These are phyloP conservation scores for Kodamaea nitidulidarum DNA, from an alignment of 805 yeast species.

Conservation along the genomic window DNA sequence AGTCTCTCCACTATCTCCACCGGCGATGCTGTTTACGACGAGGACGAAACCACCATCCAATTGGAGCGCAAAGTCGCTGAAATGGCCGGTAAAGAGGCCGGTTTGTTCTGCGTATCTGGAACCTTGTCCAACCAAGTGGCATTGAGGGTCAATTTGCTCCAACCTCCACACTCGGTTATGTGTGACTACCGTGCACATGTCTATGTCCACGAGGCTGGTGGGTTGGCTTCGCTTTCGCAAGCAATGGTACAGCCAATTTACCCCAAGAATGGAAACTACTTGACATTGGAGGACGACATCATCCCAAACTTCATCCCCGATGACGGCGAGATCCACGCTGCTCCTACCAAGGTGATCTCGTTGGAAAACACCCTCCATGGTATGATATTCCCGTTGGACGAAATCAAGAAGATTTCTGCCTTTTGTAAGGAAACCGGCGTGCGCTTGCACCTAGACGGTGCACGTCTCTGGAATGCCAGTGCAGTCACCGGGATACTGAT, in stretches of 20 bases:
- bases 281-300: slow-evolving; percentile 38
- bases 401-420: slow-evolving; percentile 31
- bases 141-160: slow-evolving; percentile 34
- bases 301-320: slow-evolving; percentile 36
- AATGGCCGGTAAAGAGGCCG: slow-evolving; percentile 38
- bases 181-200: slow-evolving; percentile 39
- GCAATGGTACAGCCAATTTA: slow-evolving; percentile 38
- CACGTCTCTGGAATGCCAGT: slow-evolving; percentile 42
- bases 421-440: slow-evolving; percentile 33
- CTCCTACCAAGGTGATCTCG: slow-evolving; percentile 42
- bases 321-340: slow-evolving; percentile 43
- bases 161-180: slow-evolving; percentile 39
- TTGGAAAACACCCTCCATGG: slow-evolving; percentile 45
- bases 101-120: slow-evolving; percentile 39
- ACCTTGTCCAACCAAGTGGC: slow-evolving; percentile 42
- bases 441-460: slow-evolving; percentile 41
- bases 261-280: slow-evolving; percentile 32
- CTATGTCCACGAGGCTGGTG: slow-evolving; percentile 39
- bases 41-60: slow-evolving; percentile 31
- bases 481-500: slow-evolving; percentile 37
- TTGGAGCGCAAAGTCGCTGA: slow-evolving; percentile 32
- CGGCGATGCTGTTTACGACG: slow-evolving; percentile 43
- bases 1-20: slow-evolving; percentile 44
- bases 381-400: slow-evolving; percentile 37
- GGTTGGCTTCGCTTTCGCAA: slow-evolving; percentile 40